Conservation (phyloP, 176 grass and related monocot species). For the Dendrocalamus sinicus region DNA sequence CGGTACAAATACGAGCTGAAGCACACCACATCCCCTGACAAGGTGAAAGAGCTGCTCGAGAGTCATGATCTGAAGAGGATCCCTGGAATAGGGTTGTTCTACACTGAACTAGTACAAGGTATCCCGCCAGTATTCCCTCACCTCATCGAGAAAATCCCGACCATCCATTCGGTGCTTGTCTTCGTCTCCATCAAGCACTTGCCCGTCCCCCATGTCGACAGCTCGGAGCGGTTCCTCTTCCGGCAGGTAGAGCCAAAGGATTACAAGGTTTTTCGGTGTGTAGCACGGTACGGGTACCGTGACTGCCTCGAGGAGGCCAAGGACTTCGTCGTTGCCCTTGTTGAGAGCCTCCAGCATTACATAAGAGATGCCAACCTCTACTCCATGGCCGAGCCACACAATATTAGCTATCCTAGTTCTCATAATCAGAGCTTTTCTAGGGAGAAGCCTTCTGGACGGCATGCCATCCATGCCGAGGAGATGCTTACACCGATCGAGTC, state of each 20-base stretch:
- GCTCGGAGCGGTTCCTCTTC: conserved; percentile 48
- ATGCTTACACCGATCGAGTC: conserved; percentile 39
- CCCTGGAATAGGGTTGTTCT: conserved; percentile 50
- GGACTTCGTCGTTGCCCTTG: not conserved
- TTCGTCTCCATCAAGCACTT: conserved; percentile 56
- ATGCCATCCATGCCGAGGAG: conserved; percentile 35
- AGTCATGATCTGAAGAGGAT: conserved; percentile 35
- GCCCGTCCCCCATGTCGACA: conserved; percentile 38
- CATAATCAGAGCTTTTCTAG: conserved; percentile 5
- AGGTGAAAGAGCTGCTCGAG: conserved; percentile 10
- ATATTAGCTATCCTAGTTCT: not conserved
- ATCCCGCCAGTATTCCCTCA: conserved; percentile 47
- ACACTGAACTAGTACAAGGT: conserved; percentile 60
- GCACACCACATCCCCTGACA: conserved; percentile 24
- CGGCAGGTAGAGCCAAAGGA: conserved; percentile 20
- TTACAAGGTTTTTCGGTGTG: conserved; percentile 41
- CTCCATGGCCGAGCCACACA: not conserved
- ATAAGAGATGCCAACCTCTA: conserved; percentile 35
- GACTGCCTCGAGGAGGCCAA: conserved; percentile 37
- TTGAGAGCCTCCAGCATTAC: conserved; percentile 33
- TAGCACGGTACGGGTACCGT: conserved; percentile 59
- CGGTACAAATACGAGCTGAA: conserved; percentile 53
- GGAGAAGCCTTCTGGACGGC: conserved; percentile 31
- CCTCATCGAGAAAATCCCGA: conserved; percentile 16
- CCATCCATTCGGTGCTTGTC: conserved; percentile 48